Evolutionary conservation across 129 eudicot species (phyloP).

Genomic region (Pulicaria dysenterica): DNA sequence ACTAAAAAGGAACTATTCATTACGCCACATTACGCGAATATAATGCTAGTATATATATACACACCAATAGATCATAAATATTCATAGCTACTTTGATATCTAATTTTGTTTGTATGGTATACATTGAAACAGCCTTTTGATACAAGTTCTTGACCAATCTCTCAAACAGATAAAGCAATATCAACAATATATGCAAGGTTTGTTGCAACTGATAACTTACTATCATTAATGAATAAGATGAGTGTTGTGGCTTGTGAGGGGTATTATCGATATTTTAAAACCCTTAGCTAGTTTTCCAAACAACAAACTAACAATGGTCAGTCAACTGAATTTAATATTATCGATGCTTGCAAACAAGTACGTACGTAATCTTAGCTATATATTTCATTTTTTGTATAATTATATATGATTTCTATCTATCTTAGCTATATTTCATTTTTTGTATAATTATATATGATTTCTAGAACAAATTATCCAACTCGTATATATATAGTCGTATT

Average conservation of each 20-base stretch:
- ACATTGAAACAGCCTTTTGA: too few species aligned
- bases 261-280: conserved; percentile 5
- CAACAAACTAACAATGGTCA: conserved; percentile 12
- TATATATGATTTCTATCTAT: background rate
- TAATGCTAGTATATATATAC: too few species aligned
- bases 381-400: background rate
- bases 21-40: too few species aligned
- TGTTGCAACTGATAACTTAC: conserved; percentile 25
- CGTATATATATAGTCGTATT: background rate
- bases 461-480: background rate
- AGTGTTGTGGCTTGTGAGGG: conserved; percentile 3
- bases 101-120: too few species aligned
- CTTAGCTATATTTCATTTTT: background rate
- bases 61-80: too few species aligned
- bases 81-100: too few species aligned
- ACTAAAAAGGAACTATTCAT: too few species aligned
- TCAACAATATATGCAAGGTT: too few species aligned
- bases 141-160: too few species aligned
- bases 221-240: conserved; percentile 3
- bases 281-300: conserved; percentile 8
- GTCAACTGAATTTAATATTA: conserved; percentile 13
- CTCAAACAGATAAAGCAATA: too few species aligned
- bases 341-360: conserved; percentile 11
- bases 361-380: too few species aligned
- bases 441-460: background rate